A percentile compares a stretch with the other conserved stretches of the same genome.
These are phyloP conservation scores for Acorus calamus DNA, from an alignment of 106 monocot genomes.

Conservation along the genomic window DNA sequence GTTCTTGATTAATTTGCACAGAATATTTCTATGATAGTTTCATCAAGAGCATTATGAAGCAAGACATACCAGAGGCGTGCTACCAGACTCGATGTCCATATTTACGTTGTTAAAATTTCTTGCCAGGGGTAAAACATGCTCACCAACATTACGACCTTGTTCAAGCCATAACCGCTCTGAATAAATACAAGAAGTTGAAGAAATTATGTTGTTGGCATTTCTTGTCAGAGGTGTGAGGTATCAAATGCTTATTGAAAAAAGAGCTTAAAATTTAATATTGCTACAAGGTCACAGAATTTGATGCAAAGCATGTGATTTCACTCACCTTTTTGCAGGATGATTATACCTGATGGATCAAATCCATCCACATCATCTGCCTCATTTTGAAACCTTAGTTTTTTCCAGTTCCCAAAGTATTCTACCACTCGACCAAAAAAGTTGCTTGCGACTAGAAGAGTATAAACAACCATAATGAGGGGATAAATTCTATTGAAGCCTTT, in stretches of 20 bases:
- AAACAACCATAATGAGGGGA: conserved; percentile 87
- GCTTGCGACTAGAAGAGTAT: conserved; percentile 76
- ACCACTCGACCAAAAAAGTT: conserved; percentile 87
- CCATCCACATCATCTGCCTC: conserved; percentile 78
- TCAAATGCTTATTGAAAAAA: background rate
- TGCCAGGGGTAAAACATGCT: conserved; percentile 90
- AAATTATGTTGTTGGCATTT: background rate
- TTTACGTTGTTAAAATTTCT: conserved; percentile 66
- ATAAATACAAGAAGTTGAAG: conserved; percentile 9
- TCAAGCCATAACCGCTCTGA: conserved; percentile 91
- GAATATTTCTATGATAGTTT: too few species aligned
- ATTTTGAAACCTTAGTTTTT: conserved; percentile 60
- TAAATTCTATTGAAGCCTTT: conserved; percentile 87
- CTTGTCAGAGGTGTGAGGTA: background rate
- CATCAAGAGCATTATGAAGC: too few species aligned
- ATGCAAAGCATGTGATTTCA: background rate
- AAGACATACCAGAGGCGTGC: conserved; percentile 23
- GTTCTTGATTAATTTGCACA: background rate
- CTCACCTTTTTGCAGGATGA: conserved; percentile 90
- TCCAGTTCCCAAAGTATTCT: conserved; percentile 76
- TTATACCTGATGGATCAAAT: conserved; percentile 87
- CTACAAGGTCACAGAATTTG: too few species aligned
- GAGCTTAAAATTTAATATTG: too few species aligned
- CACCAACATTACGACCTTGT: conserved; percentile 89
- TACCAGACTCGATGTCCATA: conserved; percentile 61